These are phyloP conservation scores for Mrakia gelida DNA, from an alignment of 768 basidiomycete species.

Conservation along the genomic window DNA sequence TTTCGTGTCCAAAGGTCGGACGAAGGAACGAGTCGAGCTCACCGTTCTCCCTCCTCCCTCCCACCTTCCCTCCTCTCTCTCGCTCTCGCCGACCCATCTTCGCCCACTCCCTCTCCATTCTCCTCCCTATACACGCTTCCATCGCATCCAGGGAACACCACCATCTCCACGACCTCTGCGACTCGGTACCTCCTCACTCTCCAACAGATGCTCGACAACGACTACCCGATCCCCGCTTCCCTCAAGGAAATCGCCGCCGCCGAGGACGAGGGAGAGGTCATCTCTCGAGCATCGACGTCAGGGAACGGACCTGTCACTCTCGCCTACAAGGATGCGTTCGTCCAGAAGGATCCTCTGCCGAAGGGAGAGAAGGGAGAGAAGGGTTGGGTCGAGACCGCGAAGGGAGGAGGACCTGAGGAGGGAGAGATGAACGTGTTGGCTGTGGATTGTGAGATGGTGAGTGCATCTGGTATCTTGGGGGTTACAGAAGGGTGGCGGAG, in stretches of 20 bases:
- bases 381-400: conserved; percentile 81
- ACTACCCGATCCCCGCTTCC: conserved; percentile 64
- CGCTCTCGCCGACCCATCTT: background rate
- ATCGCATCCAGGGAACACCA: background rate
- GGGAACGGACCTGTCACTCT: conserved; percentile 19
- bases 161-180: conserved; percentile 5
- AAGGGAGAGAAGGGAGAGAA: conserved; percentile 34
- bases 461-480: conserved; percentile 32
- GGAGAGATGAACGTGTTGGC: conserved; percentile 56
- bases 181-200: conserved; percentile 67
- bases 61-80: conserved; percentile 27
- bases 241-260: conserved; percentile 55
- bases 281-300: conserved; percentile 25
- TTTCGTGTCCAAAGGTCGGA: conserved; percentile 37
- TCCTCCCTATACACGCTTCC: background rate
- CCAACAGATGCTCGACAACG: conserved; percentile 89
- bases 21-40: conserved; percentile 45
- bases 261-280: conserved; percentile 34
- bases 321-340: conserved; percentile 31
- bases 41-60: conserved; percentile 5
- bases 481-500: background rate
- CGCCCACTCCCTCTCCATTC: no score
- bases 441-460: conserved; percentile 95
- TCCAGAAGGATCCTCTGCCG: conserved; percentile 12
- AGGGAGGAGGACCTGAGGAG: conserved; percentile 39